A percentile compares a stretch with the other conserved stretches of the same genome.
These are phyloP conservation scores for Pseudogymnoascus sp. DNA, from an alignment of 2,329 filamentous ascomycete genomes.

Conservation along the genomic window DNA sequence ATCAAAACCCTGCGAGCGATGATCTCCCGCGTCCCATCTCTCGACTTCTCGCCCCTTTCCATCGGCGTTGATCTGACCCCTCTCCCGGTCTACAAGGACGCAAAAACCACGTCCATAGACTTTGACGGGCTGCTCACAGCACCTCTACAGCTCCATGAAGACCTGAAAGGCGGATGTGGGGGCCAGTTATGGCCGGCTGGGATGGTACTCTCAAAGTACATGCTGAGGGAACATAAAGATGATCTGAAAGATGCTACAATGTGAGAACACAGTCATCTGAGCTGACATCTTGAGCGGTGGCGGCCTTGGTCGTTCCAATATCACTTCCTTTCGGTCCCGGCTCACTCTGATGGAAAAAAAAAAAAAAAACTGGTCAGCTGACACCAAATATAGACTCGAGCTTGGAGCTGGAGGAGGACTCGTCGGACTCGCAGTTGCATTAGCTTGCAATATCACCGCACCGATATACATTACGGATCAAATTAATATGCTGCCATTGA, in stretches of 20 bases:
- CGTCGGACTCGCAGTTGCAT: slow-evolving; percentile 59
- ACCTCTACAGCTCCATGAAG: slow-evolving; percentile 72
- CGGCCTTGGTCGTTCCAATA: background rate
- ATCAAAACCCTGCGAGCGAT: slow-evolving; percentile 15
- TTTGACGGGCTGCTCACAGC: slow-evolving; percentile 67
- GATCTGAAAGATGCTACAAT: slow-evolving; percentile 60
- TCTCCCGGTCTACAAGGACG: slow-evolving; percentile 49
- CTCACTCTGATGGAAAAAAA: slow-evolving; percentile 5
- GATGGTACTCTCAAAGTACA: slow-evolving; percentile 77
- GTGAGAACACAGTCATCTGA: slow-evolving; percentile 37
- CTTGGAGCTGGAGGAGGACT: slow-evolving; percentile 87
- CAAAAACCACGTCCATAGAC: slow-evolving; percentile 43
- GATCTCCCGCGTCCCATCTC: slow-evolving; percentile 23
- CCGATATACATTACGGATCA: slow-evolving; percentile 82
- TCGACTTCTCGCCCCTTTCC: slow-evolving; percentile 25
- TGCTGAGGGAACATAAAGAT: slow-evolving; percentile 65
- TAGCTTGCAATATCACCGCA: slow-evolving; percentile 43
- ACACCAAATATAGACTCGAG: slow-evolving; percentile 58
- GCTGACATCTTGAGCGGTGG: background rate
- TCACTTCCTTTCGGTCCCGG: background rate
- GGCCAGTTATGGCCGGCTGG: slow-evolving; percentile 93
- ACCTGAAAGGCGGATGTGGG: slow-evolving; percentile 80
- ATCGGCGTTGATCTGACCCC: slow-evolving; percentile 48
- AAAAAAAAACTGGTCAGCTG: background rate
- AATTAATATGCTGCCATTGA: slow-evolving; percentile 72